These are phyloP conservation scores for Oehlia diaphana DNA, from an alignment of 192 early-diverging fungal genomes.

Conservation along the genomic window DNA sequence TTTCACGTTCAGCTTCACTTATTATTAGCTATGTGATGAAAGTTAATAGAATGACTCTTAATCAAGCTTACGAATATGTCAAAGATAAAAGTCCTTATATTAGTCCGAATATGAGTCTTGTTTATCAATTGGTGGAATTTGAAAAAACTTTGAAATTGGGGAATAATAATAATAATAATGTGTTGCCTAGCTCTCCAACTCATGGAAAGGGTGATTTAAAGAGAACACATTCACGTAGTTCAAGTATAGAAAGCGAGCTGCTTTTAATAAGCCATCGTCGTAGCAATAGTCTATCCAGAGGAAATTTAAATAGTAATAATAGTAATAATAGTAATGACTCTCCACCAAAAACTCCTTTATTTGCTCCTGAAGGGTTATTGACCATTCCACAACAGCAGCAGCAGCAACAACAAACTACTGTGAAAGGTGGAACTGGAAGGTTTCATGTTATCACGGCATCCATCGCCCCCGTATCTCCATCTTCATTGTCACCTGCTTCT, in stretches of 20 bases:
- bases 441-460: conserved; percentile 27
- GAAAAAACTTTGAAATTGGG: conserved; percentile 49
- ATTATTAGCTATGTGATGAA: conserved; percentile 92
- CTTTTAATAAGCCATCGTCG: conserved; percentile 12
- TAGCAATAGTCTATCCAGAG: conserved; percentile 14
- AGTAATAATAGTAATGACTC: neutral
- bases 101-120: conserved; percentile 79
- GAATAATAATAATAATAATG: conserved; percentile 1
- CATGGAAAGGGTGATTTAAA: neutral
- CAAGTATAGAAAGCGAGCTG: conserved; percentile 26
- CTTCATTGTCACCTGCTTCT: neutral
- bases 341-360: conserved; percentile 10
- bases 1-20: conserved; percentile 83
- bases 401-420: conserved; percentile 4
- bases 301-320: neutral
- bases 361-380: neutral
- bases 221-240: conserved; percentile 15
- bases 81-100: conserved; percentile 67
- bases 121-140: conserved; percentile 76
- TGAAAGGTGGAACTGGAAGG: conserved; percentile 20
- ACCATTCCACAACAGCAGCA: neutral
- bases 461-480: neutral
- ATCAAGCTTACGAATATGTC: conserved; percentile 76
- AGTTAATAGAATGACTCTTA: conserved; percentile 52
- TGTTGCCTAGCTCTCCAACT: neutral